Conservation (phyloP, 495 filamentous ascomycete species). For the Peziza echinospora region DNA sequence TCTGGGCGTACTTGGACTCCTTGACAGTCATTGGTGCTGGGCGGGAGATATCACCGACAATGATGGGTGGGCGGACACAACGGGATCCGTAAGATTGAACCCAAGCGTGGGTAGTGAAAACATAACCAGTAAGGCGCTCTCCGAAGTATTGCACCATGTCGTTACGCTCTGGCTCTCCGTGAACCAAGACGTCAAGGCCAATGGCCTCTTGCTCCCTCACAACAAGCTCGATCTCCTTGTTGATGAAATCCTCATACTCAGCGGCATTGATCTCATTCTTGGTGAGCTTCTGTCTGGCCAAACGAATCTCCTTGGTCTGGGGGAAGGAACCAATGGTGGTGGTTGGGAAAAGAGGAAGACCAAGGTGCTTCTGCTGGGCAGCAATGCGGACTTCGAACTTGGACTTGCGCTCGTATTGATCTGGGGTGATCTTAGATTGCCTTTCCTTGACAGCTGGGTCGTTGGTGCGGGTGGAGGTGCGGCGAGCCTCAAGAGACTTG, state of each 20-base stretch:
- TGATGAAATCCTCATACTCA: conserved; percentile 94
- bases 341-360: conserved; percentile 90
- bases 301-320: conserved; percentile 93
- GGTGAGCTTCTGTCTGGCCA: conserved; percentile 89
- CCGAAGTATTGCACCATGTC: conserved; percentile 99
- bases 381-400: conserved; percentile 61
- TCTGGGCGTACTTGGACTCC: conserved; percentile 96
- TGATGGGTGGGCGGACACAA: conserved; percentile 91
- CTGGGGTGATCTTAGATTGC: conserved; percentile 60
- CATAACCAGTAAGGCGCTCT: conserved; percentile 87
- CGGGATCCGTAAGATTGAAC: conserved; percentile 96
- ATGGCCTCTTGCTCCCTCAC: conserved; percentile 96
- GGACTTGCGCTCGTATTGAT: conserved; percentile 80
- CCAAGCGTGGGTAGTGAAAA: conserved; percentile 98
- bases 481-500: conserved; percentile 68
- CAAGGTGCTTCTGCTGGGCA: conserved; percentile 67
- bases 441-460: conserved; percentile 89
- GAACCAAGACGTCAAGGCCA: conserved; percentile 84
- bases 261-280: conserved; percentile 84
- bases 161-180: conserved; percentile 97
- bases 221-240: conserved; percentile 85
- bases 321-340: conserved; percentile 99
- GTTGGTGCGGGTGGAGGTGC: conserved; percentile 83
- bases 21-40: conserved; percentile 97
- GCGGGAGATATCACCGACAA: conserved; percentile 94